A percentile compares a stretch with the other conserved stretches of the same genome.
These are phyloP conservation scores for Roridomyces roridus DNA, from an alignment of 768 basidiomycete species.

Conservation along the genomic window DNA sequence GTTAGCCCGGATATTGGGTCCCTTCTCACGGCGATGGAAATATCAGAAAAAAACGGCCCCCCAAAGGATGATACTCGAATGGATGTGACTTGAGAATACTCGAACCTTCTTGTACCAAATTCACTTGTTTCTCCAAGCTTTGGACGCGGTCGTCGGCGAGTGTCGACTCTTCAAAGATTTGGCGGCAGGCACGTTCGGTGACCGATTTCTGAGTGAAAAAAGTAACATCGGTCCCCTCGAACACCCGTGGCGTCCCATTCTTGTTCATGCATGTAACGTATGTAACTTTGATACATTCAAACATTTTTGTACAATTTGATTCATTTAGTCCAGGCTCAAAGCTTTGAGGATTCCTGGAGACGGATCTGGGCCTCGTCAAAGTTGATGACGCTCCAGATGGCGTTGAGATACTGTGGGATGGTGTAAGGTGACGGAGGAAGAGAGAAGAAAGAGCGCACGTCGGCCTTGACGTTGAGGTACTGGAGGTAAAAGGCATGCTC, in stretches of 20 bases:
- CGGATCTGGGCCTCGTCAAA: constrained; percentile 82
- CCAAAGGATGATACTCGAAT: constrained; percentile 53
- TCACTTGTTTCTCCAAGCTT: no score
- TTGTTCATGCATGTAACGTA: no score
- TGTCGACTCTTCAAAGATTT: no score
- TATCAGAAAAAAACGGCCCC: constrained; percentile 48
- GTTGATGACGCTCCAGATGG: constrained; percentile 94
- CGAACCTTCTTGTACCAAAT: neutral
- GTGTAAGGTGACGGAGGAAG: neutral
- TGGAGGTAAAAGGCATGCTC: constrained; percentile 75
- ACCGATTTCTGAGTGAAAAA: no score
- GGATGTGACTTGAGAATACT: constrained; percentile 43
- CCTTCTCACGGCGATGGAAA: constrained; percentile 70
- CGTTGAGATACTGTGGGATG: constrained; percentile 72
- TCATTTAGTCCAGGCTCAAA: constrained; percentile 11
- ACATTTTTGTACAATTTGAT: neutral
- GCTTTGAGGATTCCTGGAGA: constrained; percentile 37
- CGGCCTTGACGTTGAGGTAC: constrained; percentile 93
- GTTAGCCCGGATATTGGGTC: constrained; percentile 85
- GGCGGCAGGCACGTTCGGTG: no score
- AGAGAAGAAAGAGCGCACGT: constrained; percentile 59
- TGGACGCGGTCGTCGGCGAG: no score
- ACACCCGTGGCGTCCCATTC: no score
- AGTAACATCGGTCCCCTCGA: no score
- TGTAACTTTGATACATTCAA: neutral